These are phyloP conservation scores for Diacronema lutheri DNA, from an alignment of 78 protist species.

Conservation along the genomic window DNA sequence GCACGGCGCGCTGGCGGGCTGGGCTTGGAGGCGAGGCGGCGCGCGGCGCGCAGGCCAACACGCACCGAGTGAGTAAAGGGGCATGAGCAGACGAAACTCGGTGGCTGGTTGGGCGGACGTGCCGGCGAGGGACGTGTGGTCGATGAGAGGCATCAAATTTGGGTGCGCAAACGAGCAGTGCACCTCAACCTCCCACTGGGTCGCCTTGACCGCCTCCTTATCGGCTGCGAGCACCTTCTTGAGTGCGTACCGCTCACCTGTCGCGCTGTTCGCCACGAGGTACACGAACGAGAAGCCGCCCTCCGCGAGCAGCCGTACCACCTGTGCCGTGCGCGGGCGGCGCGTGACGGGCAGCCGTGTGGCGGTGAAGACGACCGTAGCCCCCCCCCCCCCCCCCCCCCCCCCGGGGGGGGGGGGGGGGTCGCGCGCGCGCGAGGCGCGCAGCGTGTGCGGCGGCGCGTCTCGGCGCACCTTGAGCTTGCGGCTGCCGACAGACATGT, in stretches of 20 bases:
- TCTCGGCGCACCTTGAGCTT: no score
- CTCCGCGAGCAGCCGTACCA: background rate
- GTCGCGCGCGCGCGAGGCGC: no score
- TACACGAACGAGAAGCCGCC: slow-evolving; percentile 16
- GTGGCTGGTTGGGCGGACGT: background rate
- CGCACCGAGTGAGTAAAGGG: background rate
- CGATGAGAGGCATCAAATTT: background rate
- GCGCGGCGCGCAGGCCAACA: no score
- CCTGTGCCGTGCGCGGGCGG: no score
- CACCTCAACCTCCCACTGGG: background rate
- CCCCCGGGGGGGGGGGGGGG: no score
- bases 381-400: no score
- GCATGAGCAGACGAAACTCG: background rate
- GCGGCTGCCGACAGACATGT: no score
- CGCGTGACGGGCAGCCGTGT: no score
- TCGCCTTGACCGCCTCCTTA: background rate
- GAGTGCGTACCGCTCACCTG: background rate
- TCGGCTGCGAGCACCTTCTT: background rate
- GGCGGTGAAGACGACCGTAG: no score
- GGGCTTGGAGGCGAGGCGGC: no score
- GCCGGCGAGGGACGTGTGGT: background rate
- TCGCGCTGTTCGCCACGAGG: background rate
- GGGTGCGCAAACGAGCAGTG: background rate
- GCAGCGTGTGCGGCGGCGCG: no score
- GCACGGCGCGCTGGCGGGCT: no score